Conservation (phyloP, 208 protist genomes). For the Crithidia sp. region DNA sequence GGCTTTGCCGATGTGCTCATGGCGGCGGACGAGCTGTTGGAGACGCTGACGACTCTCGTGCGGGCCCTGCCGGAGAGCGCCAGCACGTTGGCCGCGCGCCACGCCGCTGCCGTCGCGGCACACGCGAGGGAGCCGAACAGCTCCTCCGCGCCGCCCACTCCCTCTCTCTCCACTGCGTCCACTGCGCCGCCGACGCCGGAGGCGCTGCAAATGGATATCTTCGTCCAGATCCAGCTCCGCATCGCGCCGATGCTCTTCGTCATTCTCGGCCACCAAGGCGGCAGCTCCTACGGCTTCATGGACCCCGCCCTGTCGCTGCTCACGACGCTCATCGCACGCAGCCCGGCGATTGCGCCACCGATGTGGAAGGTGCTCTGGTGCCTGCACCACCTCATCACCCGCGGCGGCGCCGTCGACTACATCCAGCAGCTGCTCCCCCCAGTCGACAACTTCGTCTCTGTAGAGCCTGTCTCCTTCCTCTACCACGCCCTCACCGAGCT, state of each 20-base stretch:
- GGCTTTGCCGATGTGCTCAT: conserved; percentile 67
- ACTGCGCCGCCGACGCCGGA: conserved; percentile 4
- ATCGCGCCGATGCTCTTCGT: conserved; percentile 77
- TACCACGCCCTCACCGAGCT: conserved; percentile 33
- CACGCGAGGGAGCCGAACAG: conserved; percentile 7
- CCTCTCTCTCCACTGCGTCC: not conserved
- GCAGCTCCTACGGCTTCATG: conserved; percentile 86
- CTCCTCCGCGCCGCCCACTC: not conserved
- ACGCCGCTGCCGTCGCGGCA: conserved; percentile 11
- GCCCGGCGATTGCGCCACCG: conserved; percentile 54
- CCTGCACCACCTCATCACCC: conserved; percentile 62
- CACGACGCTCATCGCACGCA: conserved; percentile 83
- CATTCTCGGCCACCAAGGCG: conserved; percentile 66
- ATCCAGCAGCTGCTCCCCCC: conserved; percentile 85
- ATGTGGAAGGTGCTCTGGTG: conserved; percentile 79
- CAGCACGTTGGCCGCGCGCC: conserved; percentile 8
- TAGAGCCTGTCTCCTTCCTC: conserved; percentile 75
- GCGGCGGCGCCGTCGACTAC: conserved; percentile 85
- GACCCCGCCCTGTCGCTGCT: conserved; percentile 85
- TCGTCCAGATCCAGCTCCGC: conserved; percentile 67
- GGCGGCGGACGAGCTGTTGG: conserved; percentile 83
- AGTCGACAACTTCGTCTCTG: conserved; percentile 90
- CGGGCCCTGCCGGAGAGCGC: conserved; percentile 58
- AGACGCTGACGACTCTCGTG: conserved; percentile 82
- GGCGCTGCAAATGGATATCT: conserved; percentile 42